phyloP scores from a whole-genome alignment of 139 green algal genomes.

The Chlorella sp. region DNA sequence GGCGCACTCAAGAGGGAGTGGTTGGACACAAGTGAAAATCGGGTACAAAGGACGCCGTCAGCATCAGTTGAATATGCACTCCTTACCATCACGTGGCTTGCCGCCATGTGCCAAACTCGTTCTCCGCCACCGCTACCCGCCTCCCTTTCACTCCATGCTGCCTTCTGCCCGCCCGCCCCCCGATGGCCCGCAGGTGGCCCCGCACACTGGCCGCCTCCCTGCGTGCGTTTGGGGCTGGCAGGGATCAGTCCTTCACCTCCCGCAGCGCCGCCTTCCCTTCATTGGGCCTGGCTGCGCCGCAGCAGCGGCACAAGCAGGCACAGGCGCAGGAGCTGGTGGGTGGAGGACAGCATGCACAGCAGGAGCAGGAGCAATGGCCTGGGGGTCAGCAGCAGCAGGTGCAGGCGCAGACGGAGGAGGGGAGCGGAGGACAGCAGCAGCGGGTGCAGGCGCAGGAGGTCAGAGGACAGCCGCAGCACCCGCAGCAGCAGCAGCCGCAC shows the following conservation, averaged over 20 bases:
- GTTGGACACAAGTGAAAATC: not conserved
- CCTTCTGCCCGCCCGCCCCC: too few species aligned
- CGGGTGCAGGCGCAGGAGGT: too few species aligned
- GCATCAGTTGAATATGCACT: not conserved
- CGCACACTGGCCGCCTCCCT: not conserved
- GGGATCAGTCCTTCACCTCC: slow-evolving; percentile 25
- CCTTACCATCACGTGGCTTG: too few species aligned
- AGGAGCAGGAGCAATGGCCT: not conserved
- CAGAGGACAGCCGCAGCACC: too few species aligned
- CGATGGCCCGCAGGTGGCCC: not conserved
- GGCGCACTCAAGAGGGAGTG: not conserved
- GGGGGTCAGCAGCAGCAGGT: not conserved
- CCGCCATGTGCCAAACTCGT: too few species aligned
- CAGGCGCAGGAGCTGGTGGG: not conserved
- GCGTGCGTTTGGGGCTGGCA: slow-evolving; percentile 13
- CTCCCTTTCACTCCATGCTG: too few species aligned
- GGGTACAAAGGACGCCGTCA: not conserved
- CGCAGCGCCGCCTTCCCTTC: slow-evolving; percentile 13
- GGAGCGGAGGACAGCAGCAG: too few species aligned
- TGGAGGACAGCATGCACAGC: too few species aligned
- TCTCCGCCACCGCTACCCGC: too few species aligned
- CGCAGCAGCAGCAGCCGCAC: too few species aligned
- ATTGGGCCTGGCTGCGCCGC: not conserved
- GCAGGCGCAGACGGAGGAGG: too few species aligned
- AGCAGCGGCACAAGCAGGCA: not conserved